Conservation (phyloP, 305 asterid genomes). For the Fraxinus dipetala region DNA sequence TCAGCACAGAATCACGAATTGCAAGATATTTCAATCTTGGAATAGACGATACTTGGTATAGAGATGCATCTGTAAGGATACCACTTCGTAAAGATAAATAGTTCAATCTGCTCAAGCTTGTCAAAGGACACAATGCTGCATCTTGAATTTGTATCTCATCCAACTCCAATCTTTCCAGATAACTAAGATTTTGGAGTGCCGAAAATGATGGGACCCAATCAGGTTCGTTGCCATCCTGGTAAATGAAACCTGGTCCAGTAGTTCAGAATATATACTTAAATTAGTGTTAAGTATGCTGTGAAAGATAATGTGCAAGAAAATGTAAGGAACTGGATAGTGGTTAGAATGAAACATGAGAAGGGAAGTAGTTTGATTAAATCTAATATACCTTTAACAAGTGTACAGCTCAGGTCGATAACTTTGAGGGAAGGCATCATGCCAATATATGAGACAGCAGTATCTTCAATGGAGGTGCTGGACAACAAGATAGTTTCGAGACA, state of each 20-base stretch:
- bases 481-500: conserved; percentile 67
- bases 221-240: conserved; percentile 27
- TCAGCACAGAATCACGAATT: conserved; percentile 61
- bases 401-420: conserved; percentile 55
- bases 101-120: conserved; percentile 44
- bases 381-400: conserved; percentile 61
- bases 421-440: conserved; percentile 69
- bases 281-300: neutral
- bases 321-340: conserved; percentile 4
- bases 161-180: conserved; percentile 67
- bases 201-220: conserved; percentile 50
- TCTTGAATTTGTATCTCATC: conserved; percentile 53
- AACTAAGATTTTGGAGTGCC: conserved; percentile 45
- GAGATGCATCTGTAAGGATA: conserved; percentile 58
- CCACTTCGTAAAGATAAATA: conserved; percentile 53
- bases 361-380: conserved; percentile 2
- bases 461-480: conserved; percentile 58
- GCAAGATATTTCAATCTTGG: conserved; percentile 51
- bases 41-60: conserved; percentile 45
- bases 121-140: conserved; percentile 51
- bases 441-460: conserved; percentile 56
- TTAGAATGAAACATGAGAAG: neutral
- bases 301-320: neutral
- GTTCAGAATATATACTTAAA: conserved; percentile 10
- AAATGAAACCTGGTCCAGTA: conserved; percentile 41